Conservation (phyloP, 129 eudicot genomes). For the Cynara cardunculus region DNA sequence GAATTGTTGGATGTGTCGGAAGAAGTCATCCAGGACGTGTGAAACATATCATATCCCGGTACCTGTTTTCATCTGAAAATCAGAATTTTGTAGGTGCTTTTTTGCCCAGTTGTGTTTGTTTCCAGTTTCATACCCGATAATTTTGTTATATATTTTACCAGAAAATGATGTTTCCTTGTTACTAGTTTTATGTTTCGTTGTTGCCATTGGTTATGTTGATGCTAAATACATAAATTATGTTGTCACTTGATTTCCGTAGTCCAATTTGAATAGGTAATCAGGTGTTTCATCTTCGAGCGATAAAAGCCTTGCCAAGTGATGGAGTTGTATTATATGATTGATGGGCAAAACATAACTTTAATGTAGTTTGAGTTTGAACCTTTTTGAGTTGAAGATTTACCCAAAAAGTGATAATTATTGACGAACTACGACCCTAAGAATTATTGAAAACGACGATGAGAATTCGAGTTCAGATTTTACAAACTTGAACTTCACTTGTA, state of each 20-base stretch:
- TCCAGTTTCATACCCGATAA: slow-evolving; percentile 1
- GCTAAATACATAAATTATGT: neutral
- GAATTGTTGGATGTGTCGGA: slow-evolving; percentile 53
- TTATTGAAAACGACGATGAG: no score
- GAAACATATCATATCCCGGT: neutral
- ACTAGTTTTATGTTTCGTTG: neutral
- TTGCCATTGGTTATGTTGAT: neutral
- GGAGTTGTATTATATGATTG: no score
- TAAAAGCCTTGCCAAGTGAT: no score
- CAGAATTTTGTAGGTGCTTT: neutral
- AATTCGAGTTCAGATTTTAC: no score
- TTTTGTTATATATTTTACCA: neutral
- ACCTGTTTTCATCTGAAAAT: neutral
- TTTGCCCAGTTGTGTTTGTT: neutral
- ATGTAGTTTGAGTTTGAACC: no score
- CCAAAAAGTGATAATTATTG: no score
- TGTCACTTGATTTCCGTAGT: neutral
- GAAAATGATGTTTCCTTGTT: neutral
- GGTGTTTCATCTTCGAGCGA: no score
- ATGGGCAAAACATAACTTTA: no score
- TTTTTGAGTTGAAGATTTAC: no score
- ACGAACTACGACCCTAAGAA: no score
- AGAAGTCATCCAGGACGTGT: slow-evolving; percentile 32
- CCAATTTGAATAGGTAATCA: neutral
- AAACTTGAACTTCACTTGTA: no score